A percentile compares a stretch with the other conserved stretches of the same genome.
Evolutionary conservation across 2,329 filamentous ascomycete genomes (phyloP).

Genomic region (Beauveria varroae): DNA sequence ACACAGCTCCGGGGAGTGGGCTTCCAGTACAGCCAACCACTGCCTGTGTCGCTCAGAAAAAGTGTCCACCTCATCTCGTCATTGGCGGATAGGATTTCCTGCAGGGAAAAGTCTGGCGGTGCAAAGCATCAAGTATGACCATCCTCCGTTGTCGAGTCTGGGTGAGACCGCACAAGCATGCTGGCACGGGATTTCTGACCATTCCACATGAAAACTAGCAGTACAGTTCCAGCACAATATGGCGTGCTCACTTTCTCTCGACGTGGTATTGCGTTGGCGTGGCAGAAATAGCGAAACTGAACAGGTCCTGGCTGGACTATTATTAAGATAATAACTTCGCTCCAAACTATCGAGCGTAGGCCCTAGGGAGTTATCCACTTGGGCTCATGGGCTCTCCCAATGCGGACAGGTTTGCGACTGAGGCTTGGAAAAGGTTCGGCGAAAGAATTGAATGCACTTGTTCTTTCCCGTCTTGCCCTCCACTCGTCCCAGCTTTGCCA

Average conservation of each 20-base stretch:
- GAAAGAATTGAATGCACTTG: neutral
- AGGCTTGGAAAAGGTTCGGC: neutral
- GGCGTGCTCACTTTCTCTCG: neutral
- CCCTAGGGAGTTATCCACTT: neutral
- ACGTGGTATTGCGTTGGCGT: neutral
- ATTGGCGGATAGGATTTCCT: neutral
- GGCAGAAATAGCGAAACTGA: neutral
- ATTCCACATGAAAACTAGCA: neutral
- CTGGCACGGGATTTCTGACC: neutral
- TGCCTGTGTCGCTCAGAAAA: neutral
- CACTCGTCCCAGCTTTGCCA: neutral
- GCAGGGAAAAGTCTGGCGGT: neutral
- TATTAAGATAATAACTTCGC: neutral
- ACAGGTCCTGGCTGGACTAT: neutral
- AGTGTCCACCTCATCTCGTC: neutral
- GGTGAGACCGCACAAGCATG: neutral
- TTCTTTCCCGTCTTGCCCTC: neutral
- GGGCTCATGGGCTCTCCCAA: neutral
- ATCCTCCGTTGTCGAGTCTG: neutral
- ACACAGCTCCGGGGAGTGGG: constrained; percentile 1
- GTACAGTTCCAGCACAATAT: neutral
- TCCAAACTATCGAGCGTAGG: neutral
- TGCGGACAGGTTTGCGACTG: neutral
- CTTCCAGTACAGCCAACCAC: neutral
- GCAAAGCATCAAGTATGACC: no score